phyloP scores from a whole-genome alignment of 352 stramenopile species.

The Phytophthora constricta region DNA sequence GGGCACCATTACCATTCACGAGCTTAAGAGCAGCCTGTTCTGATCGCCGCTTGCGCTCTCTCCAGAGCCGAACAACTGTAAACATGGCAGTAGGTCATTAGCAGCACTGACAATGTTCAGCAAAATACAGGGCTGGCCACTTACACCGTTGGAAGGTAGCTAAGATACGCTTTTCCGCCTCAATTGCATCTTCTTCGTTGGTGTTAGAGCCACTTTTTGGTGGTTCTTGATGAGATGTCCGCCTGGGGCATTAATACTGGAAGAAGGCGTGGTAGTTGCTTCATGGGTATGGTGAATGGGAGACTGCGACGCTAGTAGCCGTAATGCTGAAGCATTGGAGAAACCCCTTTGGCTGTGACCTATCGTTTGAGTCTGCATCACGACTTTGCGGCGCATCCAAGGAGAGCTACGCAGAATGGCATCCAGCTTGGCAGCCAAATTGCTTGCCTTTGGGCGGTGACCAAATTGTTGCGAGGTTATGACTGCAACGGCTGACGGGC shows the following conservation, averaged over 20 bases:
- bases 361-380: constrained; percentile 50
- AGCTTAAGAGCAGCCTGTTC: constrained; percentile 58
- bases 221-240: not conserved
- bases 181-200: constrained; percentile 2
- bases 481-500: constrained; percentile 1
- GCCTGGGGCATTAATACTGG: not conserved
- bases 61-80: constrained; percentile 63
- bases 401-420: constrained; percentile 59
- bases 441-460: constrained; percentile 32
- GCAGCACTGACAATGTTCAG: not conserved
- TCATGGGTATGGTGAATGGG: constrained; percentile 15
- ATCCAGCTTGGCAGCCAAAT: constrained; percentile 70
- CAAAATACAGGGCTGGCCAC: constrained; percentile 4
- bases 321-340: constrained; percentile 15
- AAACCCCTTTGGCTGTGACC: constrained; percentile 21
- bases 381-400: constrained; percentile 64
- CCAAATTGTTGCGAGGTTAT: constrained; percentile 28
- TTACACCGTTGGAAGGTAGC: constrained; percentile 63
- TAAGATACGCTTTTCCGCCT: constrained; percentile 48
- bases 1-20: constrained; percentile 47
- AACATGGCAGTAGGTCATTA: not conserved
- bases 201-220: constrained; percentile 15
- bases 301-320: constrained; percentile 8
- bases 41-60: constrained; percentile 55
- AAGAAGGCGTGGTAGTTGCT: constrained; percentile 2